Percentiles rank a stretch among this genome's conserved stretches.
These are phyloP conservation scores for Dipodascus geniculatus DNA, from an alignment of 805 yeast species.

Conservation along the genomic window DNA sequence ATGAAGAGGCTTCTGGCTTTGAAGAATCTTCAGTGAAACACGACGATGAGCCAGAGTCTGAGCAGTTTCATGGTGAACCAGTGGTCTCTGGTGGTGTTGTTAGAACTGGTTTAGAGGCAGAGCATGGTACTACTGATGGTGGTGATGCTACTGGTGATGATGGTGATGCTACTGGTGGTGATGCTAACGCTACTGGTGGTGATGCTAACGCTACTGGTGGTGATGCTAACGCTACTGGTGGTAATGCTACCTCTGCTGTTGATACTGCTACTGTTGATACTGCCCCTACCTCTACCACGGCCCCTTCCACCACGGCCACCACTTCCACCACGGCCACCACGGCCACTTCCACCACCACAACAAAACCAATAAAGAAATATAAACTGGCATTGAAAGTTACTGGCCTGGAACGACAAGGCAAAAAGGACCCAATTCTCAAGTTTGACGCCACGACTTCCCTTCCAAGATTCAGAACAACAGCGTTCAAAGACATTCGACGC, in stretches of 20 bases:
- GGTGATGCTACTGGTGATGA: conserved; percentile 1
- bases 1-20: neutral
- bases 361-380: conserved; percentile 20
- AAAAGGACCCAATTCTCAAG: conserved; percentile 68
- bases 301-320: too few relatives aligned
- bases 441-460: conserved; percentile 60
- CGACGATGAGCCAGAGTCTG: conserved; percentile 4
- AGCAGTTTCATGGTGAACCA: conserved; percentile 8
- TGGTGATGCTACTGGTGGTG: conserved; percentile 1
- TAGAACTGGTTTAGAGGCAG: neutral
- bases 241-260: too few relatives aligned
- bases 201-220: too few relatives aligned
- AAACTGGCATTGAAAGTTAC: conserved; percentile 45
- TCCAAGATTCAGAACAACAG: conserved; percentile 61
- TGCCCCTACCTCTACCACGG: too few relatives aligned
- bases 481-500: conserved; percentile 65
- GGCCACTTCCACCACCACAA: conserved; percentile 7
- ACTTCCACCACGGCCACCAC: conserved; percentile 6
- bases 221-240: too few relatives aligned
- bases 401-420: conserved; percentile 60
- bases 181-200: too few relatives aligned
- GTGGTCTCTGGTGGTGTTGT: too few relatives aligned
- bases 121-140: neutral
- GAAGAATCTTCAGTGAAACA: neutral
- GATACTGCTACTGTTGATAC: too few relatives aligned